Base-by-base conservation (phyloP, 805 yeast genomes). In the Candida pseudofarinosa region DNA sequence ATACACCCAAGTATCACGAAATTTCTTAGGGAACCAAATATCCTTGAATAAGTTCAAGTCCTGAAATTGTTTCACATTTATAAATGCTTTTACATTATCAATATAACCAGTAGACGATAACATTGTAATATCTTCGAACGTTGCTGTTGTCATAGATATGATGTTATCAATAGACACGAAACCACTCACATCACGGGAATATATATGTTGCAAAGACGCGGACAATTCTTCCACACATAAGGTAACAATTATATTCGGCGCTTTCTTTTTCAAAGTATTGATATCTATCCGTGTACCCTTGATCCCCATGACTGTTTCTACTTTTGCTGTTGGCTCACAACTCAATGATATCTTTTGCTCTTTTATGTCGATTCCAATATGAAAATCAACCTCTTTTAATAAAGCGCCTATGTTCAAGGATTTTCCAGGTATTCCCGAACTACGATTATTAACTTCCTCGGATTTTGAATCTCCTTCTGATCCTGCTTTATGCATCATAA, bases 251-350 rank as follows among this genome's bases (percentile, higher is more conserved):
- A 80, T 44, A 2, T 55, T 49, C 3, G 66, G 52, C 2, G 74
- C 68, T 20, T 69, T 68, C 3, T 71, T 49, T 6, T 67, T 69
- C 36, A 77, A 75, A 0, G 87, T 69, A 34, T 76, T 76, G 6
- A 84, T 49, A 39, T 79, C 77, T 30, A 88, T 50, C 17, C 73
- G 76, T n/a, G 88, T 76, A 0, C 84, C 82, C 16, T 81, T 84
- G 17, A 83, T 74, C 5, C 88, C 85, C 13, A 88, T 82, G 30
- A 85, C 78, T 0, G 97, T 95, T 32, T 88, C 89, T 1, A 93
- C 93, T 56, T 87, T 88, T 0, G 98, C 98, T 14, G 83, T 83
- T 1, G 99, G 99, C 47, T 87, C 91, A 72, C 99, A 93, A 51
- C 95, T 85, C 41, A 93, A 67, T 2, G 85, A 76, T 17, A 93